Percentiles rank a stretch among this genome's conserved stretches.
Conservation (phyloP, 108 stramenopile genomes). For the Phaeodactylum tricornutum region DNA sequence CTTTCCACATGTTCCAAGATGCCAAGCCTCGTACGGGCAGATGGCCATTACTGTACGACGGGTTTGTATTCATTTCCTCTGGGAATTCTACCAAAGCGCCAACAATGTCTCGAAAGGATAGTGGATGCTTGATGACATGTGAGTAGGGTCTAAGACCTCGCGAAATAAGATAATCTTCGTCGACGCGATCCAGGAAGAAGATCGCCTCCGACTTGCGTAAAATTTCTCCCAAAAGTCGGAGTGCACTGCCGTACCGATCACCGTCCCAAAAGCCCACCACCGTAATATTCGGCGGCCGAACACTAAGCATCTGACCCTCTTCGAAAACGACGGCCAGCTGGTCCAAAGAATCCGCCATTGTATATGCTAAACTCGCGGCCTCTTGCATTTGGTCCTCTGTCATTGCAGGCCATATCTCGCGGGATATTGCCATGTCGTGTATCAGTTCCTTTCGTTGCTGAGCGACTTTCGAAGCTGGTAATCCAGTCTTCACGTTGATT, state of each 20-base stretch:
- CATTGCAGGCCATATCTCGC: no score
- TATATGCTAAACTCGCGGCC: conserved; percentile 8
- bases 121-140: conserved; percentile 38
- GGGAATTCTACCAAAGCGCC: conserved; percentile 25
- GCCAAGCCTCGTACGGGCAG: conserved; percentile 17
- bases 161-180: conserved; percentile 17
- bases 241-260: conserved; percentile 21
- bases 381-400: background rate
- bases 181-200: conserved; percentile 33
- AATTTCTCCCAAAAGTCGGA: conserved; percentile 30
- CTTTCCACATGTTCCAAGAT: conserved; percentile 63
- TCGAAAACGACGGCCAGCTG: conserved; percentile 24
- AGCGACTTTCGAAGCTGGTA: no score
- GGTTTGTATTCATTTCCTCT: conserved; percentile 6
- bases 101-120: conserved; percentile 50
- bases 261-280: conserved; percentile 23
- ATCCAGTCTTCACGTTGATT: no score
- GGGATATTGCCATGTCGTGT: no score
- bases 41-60: conserved; percentile 11
- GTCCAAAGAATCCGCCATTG: conserved; percentile 23
- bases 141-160: conserved; percentile 18
- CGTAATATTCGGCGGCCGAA: conserved; percentile 10
- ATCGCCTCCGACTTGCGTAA: conserved; percentile 27
- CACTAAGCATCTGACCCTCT: conserved; percentile 7
- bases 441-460: no score